Percentiles rank a stretch among this genome's conserved stretches.
Evolutionary conservation across 495 filamentous ascomycete species (phyloP).

Genomic region (Hypoxylon crocopeplum): DNA sequence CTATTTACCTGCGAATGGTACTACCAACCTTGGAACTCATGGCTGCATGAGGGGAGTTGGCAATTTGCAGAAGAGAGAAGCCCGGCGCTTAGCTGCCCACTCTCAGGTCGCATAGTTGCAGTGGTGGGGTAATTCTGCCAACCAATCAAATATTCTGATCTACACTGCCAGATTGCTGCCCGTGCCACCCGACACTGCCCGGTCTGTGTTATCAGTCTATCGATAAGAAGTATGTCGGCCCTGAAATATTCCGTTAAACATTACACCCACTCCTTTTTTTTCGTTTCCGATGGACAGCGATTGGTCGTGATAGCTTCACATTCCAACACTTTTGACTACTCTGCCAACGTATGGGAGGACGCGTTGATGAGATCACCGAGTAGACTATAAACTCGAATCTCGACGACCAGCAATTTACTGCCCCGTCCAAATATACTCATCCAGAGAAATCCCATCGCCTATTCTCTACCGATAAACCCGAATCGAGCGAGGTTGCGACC

Average conservation of each 20-base stretch:
- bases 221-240: conserved; percentile 15
- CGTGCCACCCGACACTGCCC: too few species aligned
- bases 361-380: too few species aligned
- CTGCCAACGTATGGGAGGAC: too few species aligned
- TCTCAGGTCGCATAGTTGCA: conserved; percentile 16
- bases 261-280: conserved; percentile 19
- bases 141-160: conserved; percentile 8
- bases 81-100: conserved; percentile 40
- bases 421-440: too few species aligned
- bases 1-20: conserved; percentile 10
- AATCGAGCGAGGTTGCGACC: too few species aligned
- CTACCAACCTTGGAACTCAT: not conserved
- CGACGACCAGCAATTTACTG: too few species aligned
- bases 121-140: conserved; percentile 36
- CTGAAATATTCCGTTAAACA: conserved; percentile 13
- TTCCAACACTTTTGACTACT: not conserved
- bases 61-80: conserved; percentile 10
- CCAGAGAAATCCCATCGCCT: not conserved
- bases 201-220: too few species aligned
- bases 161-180: not conserved
- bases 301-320: conserved; percentile 23
- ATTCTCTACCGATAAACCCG: not conserved
- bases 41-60: not conserved
- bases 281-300: not conserved
- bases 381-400: too few species aligned